Evolutionary conservation across 768 basidiomycete genomes (phyloP).

Genomic region (Lepiota venenata): DNA sequence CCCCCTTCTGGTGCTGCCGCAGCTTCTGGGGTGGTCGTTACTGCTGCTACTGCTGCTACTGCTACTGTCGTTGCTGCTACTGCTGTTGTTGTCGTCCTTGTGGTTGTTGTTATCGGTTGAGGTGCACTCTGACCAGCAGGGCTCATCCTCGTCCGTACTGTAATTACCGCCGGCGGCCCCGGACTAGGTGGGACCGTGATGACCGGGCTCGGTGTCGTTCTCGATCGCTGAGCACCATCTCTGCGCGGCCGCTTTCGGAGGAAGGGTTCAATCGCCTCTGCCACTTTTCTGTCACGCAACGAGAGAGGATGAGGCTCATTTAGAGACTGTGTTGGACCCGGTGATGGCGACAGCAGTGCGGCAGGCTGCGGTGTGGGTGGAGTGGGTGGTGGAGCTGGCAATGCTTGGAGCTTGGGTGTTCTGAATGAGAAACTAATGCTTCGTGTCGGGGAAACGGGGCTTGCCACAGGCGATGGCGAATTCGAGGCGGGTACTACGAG

Average conservation of each 20-base stretch:
- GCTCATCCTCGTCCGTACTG: conserved; percentile 7
- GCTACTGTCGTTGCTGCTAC: not conserved
- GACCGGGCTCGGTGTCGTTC: conserved; percentile 4
- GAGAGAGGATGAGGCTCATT: conserved; percentile 7
- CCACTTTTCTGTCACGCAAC: conserved; percentile 2
- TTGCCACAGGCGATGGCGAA: conserved; percentile 11
- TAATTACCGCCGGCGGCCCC: conserved; percentile 6
- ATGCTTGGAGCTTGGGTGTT: conserved; percentile 12
- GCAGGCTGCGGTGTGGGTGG: conserved; percentile 9
- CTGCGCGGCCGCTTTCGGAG: not conserved
- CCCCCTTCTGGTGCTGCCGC: not conserved
- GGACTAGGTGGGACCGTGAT: not conserved
- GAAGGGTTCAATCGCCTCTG: conserved; percentile 3
- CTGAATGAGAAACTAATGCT: conserved; percentile 26
- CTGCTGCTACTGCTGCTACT: not conserved
- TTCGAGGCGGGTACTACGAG: conserved; percentile 21
- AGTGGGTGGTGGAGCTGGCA: conserved; percentile 8
- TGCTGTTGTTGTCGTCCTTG: too few relatives aligned
- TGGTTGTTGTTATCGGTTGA: not conserved
- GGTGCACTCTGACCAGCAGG: not conserved
- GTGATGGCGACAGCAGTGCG: not conserved
- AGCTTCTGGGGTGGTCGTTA: not conserved
- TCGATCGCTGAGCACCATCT: not conserved
- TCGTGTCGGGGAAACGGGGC: conserved; percentile 21
- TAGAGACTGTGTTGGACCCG: not conserved